phyloP scores from a whole-genome alignment of 148 eudicot genomes.

The Camellia granthamiana region DNA sequence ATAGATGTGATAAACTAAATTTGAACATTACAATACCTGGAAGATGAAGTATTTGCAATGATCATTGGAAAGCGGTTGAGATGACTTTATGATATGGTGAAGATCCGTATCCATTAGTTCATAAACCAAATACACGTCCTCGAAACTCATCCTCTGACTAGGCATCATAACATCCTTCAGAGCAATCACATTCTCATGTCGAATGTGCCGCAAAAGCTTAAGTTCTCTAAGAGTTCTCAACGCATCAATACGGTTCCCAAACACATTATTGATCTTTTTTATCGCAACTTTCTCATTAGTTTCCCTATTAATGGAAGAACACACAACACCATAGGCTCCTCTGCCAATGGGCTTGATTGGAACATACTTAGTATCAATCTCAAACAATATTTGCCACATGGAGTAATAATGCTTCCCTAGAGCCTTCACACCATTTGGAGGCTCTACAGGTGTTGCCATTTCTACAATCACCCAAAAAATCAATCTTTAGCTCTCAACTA shows the following conservation, averaged over 20 bases:
- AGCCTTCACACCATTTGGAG: constrained; percentile 18
- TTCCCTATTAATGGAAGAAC: constrained; percentile 34
- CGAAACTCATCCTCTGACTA: constrained; percentile 18
- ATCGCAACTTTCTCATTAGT: constrained; percentile 47
- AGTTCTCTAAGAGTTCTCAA: constrained; percentile 39
- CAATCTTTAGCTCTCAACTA: background rate
- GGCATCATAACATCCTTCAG: constrained; percentile 49
- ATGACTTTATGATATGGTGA: constrained; percentile 36
- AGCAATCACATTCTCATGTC: constrained; percentile 46
- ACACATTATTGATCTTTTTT: constrained; percentile 44
- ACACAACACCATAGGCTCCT: constrained; percentile 49
- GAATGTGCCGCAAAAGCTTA: constrained; percentile 27
- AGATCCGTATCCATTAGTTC: constrained; percentile 55
- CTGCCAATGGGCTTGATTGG: constrained; percentile 40
- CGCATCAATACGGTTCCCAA: constrained; percentile 25
- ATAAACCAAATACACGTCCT: constrained; percentile 48
- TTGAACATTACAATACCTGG: constrained; percentile 17
- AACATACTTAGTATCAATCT: constrained; percentile 37
- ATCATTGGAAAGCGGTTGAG: constrained; percentile 35
- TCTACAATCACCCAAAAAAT: background rate
- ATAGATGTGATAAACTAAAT: background rate
- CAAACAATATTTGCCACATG: constrained; percentile 35
- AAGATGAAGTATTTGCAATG: constrained; percentile 39
- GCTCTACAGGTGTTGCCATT: constrained; percentile 26
- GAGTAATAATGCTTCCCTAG: constrained; percentile 33